Base-by-base conservation (phyloP, 306 rosid genomes). In the Rosa chinensis region DNA sequence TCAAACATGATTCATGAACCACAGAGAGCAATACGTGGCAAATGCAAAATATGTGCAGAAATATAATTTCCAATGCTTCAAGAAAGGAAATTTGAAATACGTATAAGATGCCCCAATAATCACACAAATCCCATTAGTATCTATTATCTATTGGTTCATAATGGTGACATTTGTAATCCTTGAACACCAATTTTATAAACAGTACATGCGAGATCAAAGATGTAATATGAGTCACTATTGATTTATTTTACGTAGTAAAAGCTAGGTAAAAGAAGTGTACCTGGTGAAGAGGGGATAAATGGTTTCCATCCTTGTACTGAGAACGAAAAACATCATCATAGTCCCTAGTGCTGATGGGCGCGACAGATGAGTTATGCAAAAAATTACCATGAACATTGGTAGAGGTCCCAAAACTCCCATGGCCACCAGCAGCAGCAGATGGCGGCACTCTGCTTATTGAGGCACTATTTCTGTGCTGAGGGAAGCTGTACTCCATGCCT, bases 401-500 rank as follows among this genome's bases (percentile, higher is more conserved):
- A 72, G 89, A 84, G 66, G 87, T 82, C 58, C 82, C 89, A 56
- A 59, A 61, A 78, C 78, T 77, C 79, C 87, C 89, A 76, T 85
- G 85, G 72, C 79, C 87, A 82, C 55, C 50, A 77, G 81, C 83
- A 45, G 89, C 55, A 83, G 81, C 82, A 77, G 85, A 64, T 11
- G 72, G 32, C 3, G 43, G 75, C 74, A 72, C 70, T 75, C 88
- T 74, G 78, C 69, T 78, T 44, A 61, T 14, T 44, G 80, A 55
- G 43, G 77, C 62, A 28, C 79, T 80, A 72, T 56, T 70, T 42
- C 70, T 72, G 74, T 79, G 77, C 74, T 75, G 85, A 0, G 71
- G 81, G 70, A 82, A 75, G 79, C 68, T 73, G 86, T 81, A 88
- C 16, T 80, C 82, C 84, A 79, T 73, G 81, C 82, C 90, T 66